Conservation (phyloP, 306 rosid species). For the Quercus mongolica region DNA sequence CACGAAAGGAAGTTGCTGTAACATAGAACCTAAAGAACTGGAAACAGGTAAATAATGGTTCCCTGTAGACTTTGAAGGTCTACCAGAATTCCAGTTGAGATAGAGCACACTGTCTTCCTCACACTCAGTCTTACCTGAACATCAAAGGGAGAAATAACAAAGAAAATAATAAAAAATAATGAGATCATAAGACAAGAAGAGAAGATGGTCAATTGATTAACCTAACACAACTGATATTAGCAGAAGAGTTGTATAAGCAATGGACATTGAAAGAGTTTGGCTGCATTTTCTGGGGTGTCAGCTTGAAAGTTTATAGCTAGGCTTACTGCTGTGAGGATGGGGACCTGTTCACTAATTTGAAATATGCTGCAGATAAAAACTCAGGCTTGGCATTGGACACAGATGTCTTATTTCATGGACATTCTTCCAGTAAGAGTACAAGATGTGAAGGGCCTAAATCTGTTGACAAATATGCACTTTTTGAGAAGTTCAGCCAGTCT, state of each 20-base stretch:
- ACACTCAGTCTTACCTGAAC: slow-evolving; percentile 5
- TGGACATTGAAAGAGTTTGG: slow-evolving; percentile 8
- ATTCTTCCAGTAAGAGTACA: slow-evolving; percentile 27
- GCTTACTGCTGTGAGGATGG: slow-evolving; percentile 5
- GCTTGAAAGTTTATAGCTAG: background rate
- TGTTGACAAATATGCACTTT: slow-evolving; percentile 37
- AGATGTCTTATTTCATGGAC: slow-evolving; percentile 20
- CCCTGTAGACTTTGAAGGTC: background rate
- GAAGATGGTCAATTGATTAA: slow-evolving; percentile 1
- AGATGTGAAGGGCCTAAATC: slow-evolving; percentile 29
- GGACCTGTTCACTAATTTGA: slow-evolving; percentile 6
- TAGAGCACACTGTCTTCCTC: slow-evolving; percentile 7
- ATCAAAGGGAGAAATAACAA: background rate
- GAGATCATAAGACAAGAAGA: background rate
- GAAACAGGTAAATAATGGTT: slow-evolving; percentile 39
- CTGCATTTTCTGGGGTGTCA: background rate
- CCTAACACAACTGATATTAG: background rate
- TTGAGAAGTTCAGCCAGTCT: slow-evolving; percentile 60
- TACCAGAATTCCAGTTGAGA: background rate
- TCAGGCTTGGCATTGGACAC: slow-evolving; percentile 21
- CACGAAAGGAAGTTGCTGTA: slow-evolving; percentile 14
- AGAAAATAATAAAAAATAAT: background rate
- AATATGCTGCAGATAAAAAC: slow-evolving; percentile 38
- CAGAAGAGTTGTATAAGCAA: background rate
- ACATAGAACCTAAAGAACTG: slow-evolving; percentile 17